These are phyloP conservation scores for Glycyrrhiza uralensis DNA, from an alignment of 306 rosid species.

Conservation along the genomic window DNA sequence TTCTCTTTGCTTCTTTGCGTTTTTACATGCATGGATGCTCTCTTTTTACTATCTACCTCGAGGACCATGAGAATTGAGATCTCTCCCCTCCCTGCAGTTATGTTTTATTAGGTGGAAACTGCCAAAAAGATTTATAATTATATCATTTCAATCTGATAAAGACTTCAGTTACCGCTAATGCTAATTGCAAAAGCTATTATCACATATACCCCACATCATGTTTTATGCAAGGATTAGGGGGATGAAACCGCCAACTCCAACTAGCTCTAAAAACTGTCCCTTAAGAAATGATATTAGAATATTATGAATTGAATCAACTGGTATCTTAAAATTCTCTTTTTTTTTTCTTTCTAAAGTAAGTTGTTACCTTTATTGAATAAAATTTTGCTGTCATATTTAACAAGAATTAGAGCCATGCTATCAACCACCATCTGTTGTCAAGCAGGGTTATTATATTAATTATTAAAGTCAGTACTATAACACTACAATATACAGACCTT, in stretches of 20 bases:
- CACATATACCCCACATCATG: no score
- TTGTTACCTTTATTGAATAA: not conserved
- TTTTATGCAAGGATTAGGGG: no score
- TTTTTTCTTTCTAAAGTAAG: not conserved
- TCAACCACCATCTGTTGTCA: slow-evolving; percentile 10
- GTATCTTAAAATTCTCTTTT: not conserved
- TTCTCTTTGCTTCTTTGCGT: not conserved
- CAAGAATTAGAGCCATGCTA: not conserved
- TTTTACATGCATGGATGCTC: slow-evolving; percentile 32
- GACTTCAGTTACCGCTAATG: no score
- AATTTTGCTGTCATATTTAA: not conserved
- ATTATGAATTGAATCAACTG: not conserved
- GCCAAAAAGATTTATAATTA: no score
- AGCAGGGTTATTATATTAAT: not conserved
- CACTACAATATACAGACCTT: not conserved
- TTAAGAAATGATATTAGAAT: not conserved
- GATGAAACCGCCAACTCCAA: not conserved
- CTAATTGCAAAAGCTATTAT: no score
- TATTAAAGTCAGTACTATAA: not conserved
- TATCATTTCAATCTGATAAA: no score
- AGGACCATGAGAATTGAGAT: not conserved
- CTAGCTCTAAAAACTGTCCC: not conserved
- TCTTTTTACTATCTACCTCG: not conserved
- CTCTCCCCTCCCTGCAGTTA: not conserved
- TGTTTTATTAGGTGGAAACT: not conserved